Base-by-base conservation (phyloP, 2,329 filamentous ascomycete genomes). In the Ploettnerulaceae sp. region DNA sequence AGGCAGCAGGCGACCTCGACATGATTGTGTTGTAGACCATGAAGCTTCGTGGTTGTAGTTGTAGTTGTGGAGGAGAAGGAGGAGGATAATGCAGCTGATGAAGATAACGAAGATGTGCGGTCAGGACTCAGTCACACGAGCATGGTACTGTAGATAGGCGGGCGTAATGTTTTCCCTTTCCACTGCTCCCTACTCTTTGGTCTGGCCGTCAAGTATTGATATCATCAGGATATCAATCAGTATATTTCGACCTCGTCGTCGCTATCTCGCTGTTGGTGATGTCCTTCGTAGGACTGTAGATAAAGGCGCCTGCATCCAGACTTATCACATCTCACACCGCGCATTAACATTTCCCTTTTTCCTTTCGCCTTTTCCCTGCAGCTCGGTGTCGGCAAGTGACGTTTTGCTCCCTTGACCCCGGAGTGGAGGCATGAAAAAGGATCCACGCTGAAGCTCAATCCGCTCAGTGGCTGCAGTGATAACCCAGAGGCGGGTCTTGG, bases 1-100 rank as follows among this genome's bases (percentile, higher is more conserved):
- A 54, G 14, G 59, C 54, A 15, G 59, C 55, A 7, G 58, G 49
- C 1, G 60, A 57, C 37, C 54, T 49, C 33, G 41, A 53, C 53
- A 60, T 57, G 34, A 35, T 49, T 14, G 47, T 40, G 25, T 25
- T 47, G 36, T 45, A 41, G 26, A 36, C 36, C 45, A 53, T 53
- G 28, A 9, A 22, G 14, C 25, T 22, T 21, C 18, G 26, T 12
- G 24, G 14, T 20, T 14, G 20, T 2, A n/a, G 12, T 15, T n/a
- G n/a, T n/a, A n/a, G n/a, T n/a, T n/a, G n/a, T n/a, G n/a, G n/a
- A n/a, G n/a, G n/a, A n/a, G n/a, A 20, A 28, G 8, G 8, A 15
- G 14, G 9, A 2, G 28, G 12, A 26, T 14, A 26, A 21, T 40
- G 38, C 22, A 7, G 32, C 4, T 9, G 14, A 34, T 7, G 20